These are phyloP conservation scores for Podospora pseudoanserina DNA, from an alignment of 495 filamentous ascomycete genomes.

Conservation along the genomic window DNA sequence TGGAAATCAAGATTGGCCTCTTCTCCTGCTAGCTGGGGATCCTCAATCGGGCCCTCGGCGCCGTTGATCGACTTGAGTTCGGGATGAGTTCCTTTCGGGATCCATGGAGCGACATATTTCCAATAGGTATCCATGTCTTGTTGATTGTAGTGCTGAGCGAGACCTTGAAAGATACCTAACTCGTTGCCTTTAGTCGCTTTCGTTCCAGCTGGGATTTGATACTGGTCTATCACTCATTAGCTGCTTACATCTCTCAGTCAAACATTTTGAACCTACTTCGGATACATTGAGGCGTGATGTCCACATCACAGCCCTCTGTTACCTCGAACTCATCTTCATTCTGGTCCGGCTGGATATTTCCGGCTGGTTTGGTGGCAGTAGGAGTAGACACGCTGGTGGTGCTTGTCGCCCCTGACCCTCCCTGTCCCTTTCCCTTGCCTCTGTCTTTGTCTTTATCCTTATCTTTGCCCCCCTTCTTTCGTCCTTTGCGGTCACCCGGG, in stretches of 20 bases:
- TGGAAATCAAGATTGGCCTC: constrained; percentile 39
- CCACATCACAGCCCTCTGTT: constrained; percentile 27
- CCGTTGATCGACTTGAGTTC: constrained; percentile 39
- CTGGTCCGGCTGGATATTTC: constrained; percentile 7
- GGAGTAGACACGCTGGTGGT: background rate
- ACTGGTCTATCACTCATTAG: constrained; percentile 25
- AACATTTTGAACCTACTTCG: constrained; percentile 27
- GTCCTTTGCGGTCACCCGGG: background rate
- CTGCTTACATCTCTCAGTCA: background rate
- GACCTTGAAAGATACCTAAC: constrained; percentile 34
- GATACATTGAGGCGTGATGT: constrained; percentile 34
- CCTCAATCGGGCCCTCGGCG: constrained; percentile 33
- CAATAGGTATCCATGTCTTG: constrained; percentile 61
- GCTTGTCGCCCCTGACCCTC: constrained; percentile 15
- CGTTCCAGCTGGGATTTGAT: constrained; percentile 31
- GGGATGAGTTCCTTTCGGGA: constrained; percentile 36
- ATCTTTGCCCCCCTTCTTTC: background rate
- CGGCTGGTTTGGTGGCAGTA: background rate
- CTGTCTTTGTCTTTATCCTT: constrained; percentile 1
- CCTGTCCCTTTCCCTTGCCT: constrained; percentile 10
- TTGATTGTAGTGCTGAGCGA: constrained; percentile 43
- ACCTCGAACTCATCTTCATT: constrained; percentile 16
- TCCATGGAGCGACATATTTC: constrained; percentile 40
- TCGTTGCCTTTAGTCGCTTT: constrained; percentile 32
- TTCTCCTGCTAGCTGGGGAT: constrained; percentile 28